Conservation (phyloP, 768 basidiomycete genomes). For the Serendipita indica region DNA sequence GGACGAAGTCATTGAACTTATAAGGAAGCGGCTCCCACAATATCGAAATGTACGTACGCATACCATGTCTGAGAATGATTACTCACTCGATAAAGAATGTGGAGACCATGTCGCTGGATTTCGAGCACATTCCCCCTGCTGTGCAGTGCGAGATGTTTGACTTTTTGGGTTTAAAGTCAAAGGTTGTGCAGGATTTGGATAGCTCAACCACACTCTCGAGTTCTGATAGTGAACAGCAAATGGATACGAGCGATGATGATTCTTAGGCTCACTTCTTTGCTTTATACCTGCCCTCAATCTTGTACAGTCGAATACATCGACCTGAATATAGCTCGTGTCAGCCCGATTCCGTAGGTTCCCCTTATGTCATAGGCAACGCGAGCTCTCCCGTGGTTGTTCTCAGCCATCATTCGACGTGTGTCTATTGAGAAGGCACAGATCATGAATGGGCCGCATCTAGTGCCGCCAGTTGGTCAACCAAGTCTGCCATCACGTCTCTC, state of each 20-base stretch:
- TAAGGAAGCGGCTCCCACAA: neutral
- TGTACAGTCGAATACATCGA: no score
- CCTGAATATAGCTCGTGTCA: no score
- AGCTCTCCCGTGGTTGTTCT: no score
- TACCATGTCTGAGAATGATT: neutral
- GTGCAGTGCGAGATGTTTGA: neutral
- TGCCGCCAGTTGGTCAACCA: constrained; percentile 67
- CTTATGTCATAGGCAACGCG: no score
- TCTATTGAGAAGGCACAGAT: no score
- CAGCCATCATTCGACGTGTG: no score
- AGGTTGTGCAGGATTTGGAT: neutral
- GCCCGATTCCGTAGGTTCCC: no score
- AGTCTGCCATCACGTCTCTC: constrained; percentile 60
- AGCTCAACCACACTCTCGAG: no score
- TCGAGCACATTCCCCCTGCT: neutral
- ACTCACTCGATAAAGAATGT: neutral
- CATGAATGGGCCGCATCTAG: constrained; percentile 42
- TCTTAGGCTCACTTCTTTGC: no score
- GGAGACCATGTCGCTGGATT: neutral
- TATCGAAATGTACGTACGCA: neutral
- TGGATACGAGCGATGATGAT: no score
- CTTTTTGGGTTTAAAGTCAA: neutral
- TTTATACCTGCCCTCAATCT: no score
- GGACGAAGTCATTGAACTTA: neutral
- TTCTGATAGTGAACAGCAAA: no score